Evolutionary conservation across 768 basidiomycete species (phyloP), one percentile per base, ranked within the genome.

Genomic region (Clitopilus hobsonii): DNA sequence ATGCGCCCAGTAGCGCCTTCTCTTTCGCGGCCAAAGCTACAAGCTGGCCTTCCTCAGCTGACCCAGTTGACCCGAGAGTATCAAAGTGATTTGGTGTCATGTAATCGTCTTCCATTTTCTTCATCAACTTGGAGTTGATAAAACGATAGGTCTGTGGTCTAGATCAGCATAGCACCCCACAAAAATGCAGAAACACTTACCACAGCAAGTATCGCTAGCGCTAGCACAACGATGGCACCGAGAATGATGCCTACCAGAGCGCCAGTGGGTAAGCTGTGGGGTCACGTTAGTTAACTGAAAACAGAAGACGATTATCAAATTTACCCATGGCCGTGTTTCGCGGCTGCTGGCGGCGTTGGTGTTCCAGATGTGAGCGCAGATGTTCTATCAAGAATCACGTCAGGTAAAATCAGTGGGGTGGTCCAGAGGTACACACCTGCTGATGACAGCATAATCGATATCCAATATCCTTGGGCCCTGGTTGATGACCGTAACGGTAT

Each of bases 401-500:
- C 28, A 54, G 13, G 22, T 29, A 38, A 32, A 11, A 22, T 14
- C 30, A 53, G 20, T 22, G 7, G 3, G 14, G 1, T 3, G 3
- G 47, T 11, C 32, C 22, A 32, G 22, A 13, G 28, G 25, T 18
- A 49, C 60, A 24, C 48, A 53, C 23, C 24, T 49, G 48, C 58
- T 56, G 2, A 65, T 58, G 16, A 58, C 52, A 6, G 75, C 75
- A 38, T 71, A 69, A 45, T 75, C 69, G 25, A 76, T 63, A 22
- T 63, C 48, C 5, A 74, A 61, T 2, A 53, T 53, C 52, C 64
- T 62, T 3, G 52, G 59, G 7, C n/a, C 54, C 16, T 61, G 56
- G 49, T 73, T 76, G n/a, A 63, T 66, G 26, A 76, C 49, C 5
- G 60, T 55, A 7, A 76, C 38, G 23, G 65, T 66, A 55, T 76